Conservation (phyloP, 305 asterid species). For the Fraxinus nigra region DNA sequence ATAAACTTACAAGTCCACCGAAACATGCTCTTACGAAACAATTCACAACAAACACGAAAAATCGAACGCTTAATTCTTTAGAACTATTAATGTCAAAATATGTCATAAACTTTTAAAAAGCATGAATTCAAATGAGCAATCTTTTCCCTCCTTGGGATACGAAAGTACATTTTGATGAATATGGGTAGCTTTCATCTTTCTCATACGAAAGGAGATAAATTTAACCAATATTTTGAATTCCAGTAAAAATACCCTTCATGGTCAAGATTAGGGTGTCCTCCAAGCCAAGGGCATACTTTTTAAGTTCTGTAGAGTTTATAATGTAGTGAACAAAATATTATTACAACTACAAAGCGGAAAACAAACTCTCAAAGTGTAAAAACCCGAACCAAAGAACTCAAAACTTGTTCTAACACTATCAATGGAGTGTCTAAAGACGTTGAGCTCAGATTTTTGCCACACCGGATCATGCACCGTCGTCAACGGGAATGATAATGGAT, state of each 20-base stretch:
- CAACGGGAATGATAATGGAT: no score
- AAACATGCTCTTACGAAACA: neutral
- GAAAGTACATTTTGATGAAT: neutral
- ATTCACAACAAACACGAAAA: neutral
- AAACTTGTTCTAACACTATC: no score
- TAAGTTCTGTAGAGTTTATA: slow-evolving; percentile 35
- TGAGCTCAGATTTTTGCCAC: no score
- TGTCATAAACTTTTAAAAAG: neutral
- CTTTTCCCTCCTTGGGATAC: neutral
- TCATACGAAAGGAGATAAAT: neutral
- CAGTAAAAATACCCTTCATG: slow-evolving; percentile 98
- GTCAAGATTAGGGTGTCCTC: slow-evolving; percentile 93
- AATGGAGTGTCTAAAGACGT: no score
- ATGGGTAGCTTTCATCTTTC: neutral
- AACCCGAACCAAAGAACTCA: no score
- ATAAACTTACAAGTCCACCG: neutral
- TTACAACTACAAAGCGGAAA: no score
- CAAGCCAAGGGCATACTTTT: slow-evolving; percentile 89
- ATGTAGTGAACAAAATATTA: no score
- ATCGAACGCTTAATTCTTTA: neutral
- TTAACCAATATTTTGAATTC: slow-evolving; percentile 93
- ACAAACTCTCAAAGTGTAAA: no score
- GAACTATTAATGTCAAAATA: neutral
- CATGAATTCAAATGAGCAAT: neutral
- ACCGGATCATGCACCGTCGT: no score